These are phyloP conservation scores for Phaeoacremonium minimum DNA, from an alignment of 2,329 filamentous ascomycete genomes.

Conservation along the genomic window DNA sequence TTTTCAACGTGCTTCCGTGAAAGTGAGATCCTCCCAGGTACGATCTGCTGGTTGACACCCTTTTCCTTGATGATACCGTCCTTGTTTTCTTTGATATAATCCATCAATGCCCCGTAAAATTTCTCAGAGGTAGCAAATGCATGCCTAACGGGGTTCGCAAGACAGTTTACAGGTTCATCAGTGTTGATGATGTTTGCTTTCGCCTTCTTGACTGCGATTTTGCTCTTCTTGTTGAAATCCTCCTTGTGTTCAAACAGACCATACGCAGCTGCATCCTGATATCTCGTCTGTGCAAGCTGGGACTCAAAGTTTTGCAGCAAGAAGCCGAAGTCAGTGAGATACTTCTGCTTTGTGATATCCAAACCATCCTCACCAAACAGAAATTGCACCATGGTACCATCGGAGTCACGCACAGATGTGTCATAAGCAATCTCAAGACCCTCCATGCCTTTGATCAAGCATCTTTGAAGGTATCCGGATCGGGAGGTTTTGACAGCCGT, in stretches of 20 bases:
- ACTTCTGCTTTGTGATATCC: slow-evolving; percentile 90
- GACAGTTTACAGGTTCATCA: slow-evolving; percentile 71
- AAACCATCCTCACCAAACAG: slow-evolving; percentile 95
- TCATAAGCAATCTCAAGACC: slow-evolving; percentile 90
- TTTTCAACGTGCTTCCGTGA: slow-evolving; percentile 73
- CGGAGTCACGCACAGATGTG: slow-evolving; percentile 87
- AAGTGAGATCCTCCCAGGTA: slow-evolving; percentile 32
- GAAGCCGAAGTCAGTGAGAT: slow-evolving; percentile 87
- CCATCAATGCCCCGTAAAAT: slow-evolving; percentile 68
- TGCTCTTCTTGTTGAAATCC: slow-evolving; percentile 71
- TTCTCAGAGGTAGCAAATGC: slow-evolving; percentile 86
- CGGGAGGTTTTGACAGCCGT: slow-evolving; percentile 97
- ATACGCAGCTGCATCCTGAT: slow-evolving; percentile 44
- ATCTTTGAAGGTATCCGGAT: slow-evolving; percentile 93
- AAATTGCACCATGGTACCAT: slow-evolving; percentile 91
- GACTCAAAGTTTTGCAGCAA: slow-evolving; percentile 81
- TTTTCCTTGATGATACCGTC: slow-evolving; percentile 53
- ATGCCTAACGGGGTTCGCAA: slow-evolving; percentile 71
- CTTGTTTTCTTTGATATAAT: slow-evolving; percentile 76
- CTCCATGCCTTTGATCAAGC: slow-evolving; percentile 98
- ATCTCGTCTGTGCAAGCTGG: slow-evolving; percentile 71
- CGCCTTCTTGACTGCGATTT: slow-evolving; percentile 72
- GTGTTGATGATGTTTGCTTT: slow-evolving; percentile 51
- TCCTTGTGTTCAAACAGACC: slow-evolving; percentile 48
- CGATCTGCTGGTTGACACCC: slow-evolving; percentile 13